phyloP scores from a whole-genome alignment of 768 basidiomycete genomes.

The Mycena olivaceomarginata region DNA sequence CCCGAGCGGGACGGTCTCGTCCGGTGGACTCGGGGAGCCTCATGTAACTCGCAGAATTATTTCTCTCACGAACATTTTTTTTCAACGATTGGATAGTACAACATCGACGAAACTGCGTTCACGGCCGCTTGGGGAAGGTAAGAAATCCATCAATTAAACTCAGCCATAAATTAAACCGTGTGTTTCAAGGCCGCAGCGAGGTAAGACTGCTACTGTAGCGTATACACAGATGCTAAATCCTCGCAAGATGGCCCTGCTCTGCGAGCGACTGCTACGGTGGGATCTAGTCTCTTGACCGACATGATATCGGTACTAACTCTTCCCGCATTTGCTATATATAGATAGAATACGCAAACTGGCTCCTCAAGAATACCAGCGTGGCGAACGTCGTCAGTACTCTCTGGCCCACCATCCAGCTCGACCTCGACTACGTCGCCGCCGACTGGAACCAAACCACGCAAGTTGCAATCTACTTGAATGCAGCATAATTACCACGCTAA shows the following conservation, averaged over 20 bases:
- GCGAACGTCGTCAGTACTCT: slow-evolving; percentile 58
- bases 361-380: slow-evolving; percentile 67
- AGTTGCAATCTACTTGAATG: slow-evolving; percentile 49
- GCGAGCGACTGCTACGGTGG: slow-evolving; percentile 72
- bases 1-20: slow-evolving; percentile 76
- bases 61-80: not conserved
- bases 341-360: slow-evolving; percentile 81
- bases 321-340: no score
- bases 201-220: slow-evolving; percentile 51
- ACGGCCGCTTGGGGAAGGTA: slow-evolving; percentile 67
- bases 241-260: slow-evolving; percentile 83
- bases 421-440: slow-evolving; percentile 71
- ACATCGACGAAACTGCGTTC: slow-evolving; percentile 79
- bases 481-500: not conserved
- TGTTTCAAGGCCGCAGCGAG: slow-evolving; percentile 71
- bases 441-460: slow-evolving; percentile 73
- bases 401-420: slow-evolving; percentile 59
- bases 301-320: no score
- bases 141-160: not conserved
- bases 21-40: slow-evolving; percentile 85
- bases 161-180: not conserved
- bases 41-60: slow-evolving; percentile 21
- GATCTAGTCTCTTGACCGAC: no score
- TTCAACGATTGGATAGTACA: slow-evolving; percentile 64
- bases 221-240: not conserved